Base-by-base conservation (phyloP, 352 stramenopile species). In the Pythium oligandrum region DNA sequence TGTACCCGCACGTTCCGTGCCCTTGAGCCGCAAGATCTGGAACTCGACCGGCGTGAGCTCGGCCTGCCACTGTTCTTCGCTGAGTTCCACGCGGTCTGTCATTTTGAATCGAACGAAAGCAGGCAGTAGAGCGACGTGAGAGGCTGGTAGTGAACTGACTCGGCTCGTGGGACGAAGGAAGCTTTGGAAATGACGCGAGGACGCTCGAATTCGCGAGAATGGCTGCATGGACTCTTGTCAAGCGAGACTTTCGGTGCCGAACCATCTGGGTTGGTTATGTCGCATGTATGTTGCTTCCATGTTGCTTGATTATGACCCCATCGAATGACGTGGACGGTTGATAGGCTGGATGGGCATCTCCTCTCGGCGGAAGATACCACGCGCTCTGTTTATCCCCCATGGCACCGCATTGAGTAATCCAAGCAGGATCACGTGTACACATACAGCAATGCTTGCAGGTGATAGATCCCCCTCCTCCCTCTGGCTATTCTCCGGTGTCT, bases 11-110 rank as follows among this genome's bases (percentile, higher is more conserved):
- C 79, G 85, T 74, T 97, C 89, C 43, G 88, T 96, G 48, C 86
- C 87, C 60, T 97, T 97, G 48, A 93, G 75, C 17, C 89, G 85
- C 67, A 97, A 75, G 42, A 96, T 80, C 52, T 92, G 61, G 63
- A 75, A 96, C 70, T 96, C 79, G 53, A 80, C 73, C 1, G 78
- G 76, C 58, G 72, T 78, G 46, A 97, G 79, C 30, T 64, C 68
- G 49, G 81, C 51, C 65, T 94, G 86, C 86, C 88, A 97, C 56
- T 96, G 86, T 12, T 64, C 65, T 38, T 95, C 72, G 51, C 70
- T 82, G 53, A 88, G 68, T 4, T 82, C 63, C 34, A 71, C 59
- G 33, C 46, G 40, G 38, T 80, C 74, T 8, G 75, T 74, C 75
- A 86, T 89, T 8, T 73, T 86, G 51, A 47, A 61, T 57, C 45